phyloP scores from a whole-genome alignment of 1,139 yeast species.

The Debaryomyces nepalensis region DNA sequence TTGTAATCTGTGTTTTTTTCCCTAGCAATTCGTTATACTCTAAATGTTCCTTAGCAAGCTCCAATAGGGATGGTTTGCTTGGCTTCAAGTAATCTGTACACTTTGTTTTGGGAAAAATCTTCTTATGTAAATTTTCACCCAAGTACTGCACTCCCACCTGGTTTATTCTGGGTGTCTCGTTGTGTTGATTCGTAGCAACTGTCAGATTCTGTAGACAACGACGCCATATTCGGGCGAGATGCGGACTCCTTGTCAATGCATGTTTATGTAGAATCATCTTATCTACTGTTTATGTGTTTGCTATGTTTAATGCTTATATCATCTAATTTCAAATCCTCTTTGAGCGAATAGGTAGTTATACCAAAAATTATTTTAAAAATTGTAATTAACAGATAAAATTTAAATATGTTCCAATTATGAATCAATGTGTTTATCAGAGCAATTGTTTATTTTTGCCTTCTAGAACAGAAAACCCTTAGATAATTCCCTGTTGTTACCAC shows the following conservation, averaged over 20 bases:
- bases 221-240: constrained; percentile 5
- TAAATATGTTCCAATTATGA: not conserved
- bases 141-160: constrained; percentile 71
- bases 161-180: constrained; percentile 59
- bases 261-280: constrained; percentile 9
- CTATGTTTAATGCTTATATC: not conserved
- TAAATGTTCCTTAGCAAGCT: constrained; percentile 66
- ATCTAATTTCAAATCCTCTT: not conserved
- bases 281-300: not conserved
- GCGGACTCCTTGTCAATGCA: not conserved
- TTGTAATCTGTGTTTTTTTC: constrained; percentile 68
- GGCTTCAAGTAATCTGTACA: constrained; percentile 30
- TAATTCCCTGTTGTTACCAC: constrained; percentile 6
- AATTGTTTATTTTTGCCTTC: constrained; percentile 6
- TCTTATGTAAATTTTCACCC: constrained; percentile 58
- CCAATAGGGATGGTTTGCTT: constrained; percentile 45
- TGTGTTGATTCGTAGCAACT: not conserved
- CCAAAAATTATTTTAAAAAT: not conserved
- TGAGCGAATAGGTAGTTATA: not conserved
- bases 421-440: not conserved
- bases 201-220: not conserved
- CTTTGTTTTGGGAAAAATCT: constrained; percentile 57
- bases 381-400: not conserved
- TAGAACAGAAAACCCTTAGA: not conserved
- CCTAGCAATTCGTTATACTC: constrained; percentile 71